A percentile compares a stretch with the other conserved stretches of the same genome.
phyloP scores from a whole-genome alignment of 2,329 filamentous ascomycete genomes.

The Alternaria viburni region DNA sequence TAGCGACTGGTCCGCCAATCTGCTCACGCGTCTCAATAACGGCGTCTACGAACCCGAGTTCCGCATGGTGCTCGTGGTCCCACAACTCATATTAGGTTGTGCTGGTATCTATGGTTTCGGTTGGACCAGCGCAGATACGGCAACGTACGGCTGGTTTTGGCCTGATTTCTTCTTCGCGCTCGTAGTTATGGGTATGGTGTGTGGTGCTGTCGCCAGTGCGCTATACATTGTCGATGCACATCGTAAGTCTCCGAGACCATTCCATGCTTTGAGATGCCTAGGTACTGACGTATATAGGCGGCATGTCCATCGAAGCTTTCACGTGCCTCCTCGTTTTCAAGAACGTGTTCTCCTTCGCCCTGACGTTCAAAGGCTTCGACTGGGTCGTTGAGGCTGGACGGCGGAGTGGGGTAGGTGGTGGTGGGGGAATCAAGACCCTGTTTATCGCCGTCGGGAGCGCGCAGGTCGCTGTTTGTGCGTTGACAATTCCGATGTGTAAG shows the following conservation, averaged over 20 bases:
- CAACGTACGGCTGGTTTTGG: slow-evolving; percentile 71
- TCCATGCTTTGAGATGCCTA: background rate
- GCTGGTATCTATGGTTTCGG: slow-evolving; percentile 87
- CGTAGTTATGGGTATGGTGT: slow-evolving; percentile 88
- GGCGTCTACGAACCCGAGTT: slow-evolving; percentile 94
- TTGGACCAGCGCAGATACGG: slow-evolving; percentile 68
- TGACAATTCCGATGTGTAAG: slow-evolving; percentile 82
- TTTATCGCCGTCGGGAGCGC: slow-evolving; percentile 78
- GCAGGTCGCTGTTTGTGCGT: slow-evolving; percentile 76
- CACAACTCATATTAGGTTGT: slow-evolving; percentile 78
- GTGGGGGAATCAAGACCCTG: slow-evolving; percentile 63
- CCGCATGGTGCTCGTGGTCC: slow-evolving; percentile 79
- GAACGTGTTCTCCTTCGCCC: slow-evolving; percentile 86
- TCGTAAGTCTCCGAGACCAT: slow-evolving; percentile 56
- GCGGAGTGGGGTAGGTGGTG: background rate
- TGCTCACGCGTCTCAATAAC: slow-evolving; percentile 74
- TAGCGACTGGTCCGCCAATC: slow-evolving; percentile 73
- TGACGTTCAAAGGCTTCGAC: slow-evolving; percentile 83
- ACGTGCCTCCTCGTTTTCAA: slow-evolving; percentile 93
- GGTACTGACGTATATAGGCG: slow-evolving; percentile 57
- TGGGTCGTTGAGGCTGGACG: slow-evolving; percentile 69
- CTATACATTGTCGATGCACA: slow-evolving; percentile 94
- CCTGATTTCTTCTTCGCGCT: slow-evolving; percentile 84
- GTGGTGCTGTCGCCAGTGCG: slow-evolving; percentile 83
- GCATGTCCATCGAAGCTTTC: slow-evolving; percentile 85